These are phyloP conservation scores for Clitopilus passeckerianus DNA, from an alignment of 768 basidiomycete genomes.

Conservation along the genomic window DNA sequence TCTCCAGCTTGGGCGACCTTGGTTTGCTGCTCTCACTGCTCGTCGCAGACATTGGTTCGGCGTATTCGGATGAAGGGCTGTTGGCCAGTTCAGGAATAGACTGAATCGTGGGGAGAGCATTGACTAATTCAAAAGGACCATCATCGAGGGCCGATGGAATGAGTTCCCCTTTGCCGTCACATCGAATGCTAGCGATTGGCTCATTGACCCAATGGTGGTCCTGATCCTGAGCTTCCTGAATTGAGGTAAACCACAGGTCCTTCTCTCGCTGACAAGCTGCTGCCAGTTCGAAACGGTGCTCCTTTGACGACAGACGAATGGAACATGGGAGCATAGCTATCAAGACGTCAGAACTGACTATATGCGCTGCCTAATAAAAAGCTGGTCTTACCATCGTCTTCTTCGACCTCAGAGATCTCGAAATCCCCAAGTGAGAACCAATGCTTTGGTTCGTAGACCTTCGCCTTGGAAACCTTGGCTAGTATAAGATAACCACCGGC, in stretches of 20 bases:
- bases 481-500: conserved; percentile 80
- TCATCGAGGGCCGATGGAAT: conserved; percentile 31
- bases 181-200: conserved; percentile 58
- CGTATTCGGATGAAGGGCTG: conserved; percentile 24
- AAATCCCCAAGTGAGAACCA: conserved; percentile 82
- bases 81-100: conserved; percentile 46
- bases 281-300: conserved; percentile 81
- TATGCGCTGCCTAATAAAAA: conserved; percentile 1
- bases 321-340: conserved; percentile 77
- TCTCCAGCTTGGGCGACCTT: conserved; percentile 19
- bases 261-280: conserved; percentile 84
- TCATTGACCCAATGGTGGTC: conserved; percentile 50
- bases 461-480: conserved; percentile 79
- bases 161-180: conserved; percentile 37
- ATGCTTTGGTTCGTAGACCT: conserved; percentile 79
- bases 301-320: conserved; percentile 66
- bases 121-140: conserved; percentile 32
- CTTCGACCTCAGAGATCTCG: conserved; percentile 61
- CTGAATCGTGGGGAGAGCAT: conserved; percentile 46
- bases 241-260: conserved; percentile 75
- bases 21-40: conserved; percentile 22
- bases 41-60: conserved; percentile 30
- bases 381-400: conserved; percentile 69
- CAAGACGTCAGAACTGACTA: conserved; percentile 3
- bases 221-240: conserved; percentile 47